Base-by-base conservation (phyloP, 2,329 filamentous ascomycete species). In the Aspergillus arachidicola region DNA sequence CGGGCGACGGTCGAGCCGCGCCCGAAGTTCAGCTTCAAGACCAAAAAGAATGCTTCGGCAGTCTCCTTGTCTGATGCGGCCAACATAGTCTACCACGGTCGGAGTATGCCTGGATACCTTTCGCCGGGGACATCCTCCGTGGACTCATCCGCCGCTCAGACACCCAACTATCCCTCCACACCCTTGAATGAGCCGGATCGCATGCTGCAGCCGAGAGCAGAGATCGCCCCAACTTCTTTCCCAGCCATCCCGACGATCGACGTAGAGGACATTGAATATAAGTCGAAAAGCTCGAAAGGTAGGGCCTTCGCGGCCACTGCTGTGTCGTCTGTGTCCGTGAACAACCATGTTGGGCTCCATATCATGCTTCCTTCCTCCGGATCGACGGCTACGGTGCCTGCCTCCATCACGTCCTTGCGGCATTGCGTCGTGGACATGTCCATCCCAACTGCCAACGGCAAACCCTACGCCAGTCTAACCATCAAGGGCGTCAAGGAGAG, bases 1-100 rank as follows among this genome's bases (percentile, higher is more conserved):
- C 86, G 89, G 19, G 84, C 87, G 45, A 86, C 85, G 26, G 85
- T 92, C 59, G 87, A 87, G 0, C 92, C 93, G 9, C 91, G 90
- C 69, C 86, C 89, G 12, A 92, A 93, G 65, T 97, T 97, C 79
- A 87, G 91, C 59, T 97, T 97, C 83, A 96, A 89, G 73, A 82
- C 81, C 50, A 81, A 80, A 64, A 87, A 86, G 66, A 86, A 84
- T 64, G 71, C 78, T 1, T 83, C 83, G 9, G 82, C 85, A 7
- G 83, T 87, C 56, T 87, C 85, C 23, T 72, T 87, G 38, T 81
- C 80, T 45, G 83, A 88, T 72, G 85, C 86, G 45, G 85, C 84
- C 6, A 83, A 86, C 61, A 69, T 87, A 19, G 82, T 84, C 19
- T 76, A 80, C 12, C 79, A 84, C 63, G 79, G 82, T 51, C 82